Evolutionary conservation across 2,329 filamentous ascomycete species (phyloP), one percentile per base, ranked within the genome.

Genomic region (Penicillium hordei): DNA sequence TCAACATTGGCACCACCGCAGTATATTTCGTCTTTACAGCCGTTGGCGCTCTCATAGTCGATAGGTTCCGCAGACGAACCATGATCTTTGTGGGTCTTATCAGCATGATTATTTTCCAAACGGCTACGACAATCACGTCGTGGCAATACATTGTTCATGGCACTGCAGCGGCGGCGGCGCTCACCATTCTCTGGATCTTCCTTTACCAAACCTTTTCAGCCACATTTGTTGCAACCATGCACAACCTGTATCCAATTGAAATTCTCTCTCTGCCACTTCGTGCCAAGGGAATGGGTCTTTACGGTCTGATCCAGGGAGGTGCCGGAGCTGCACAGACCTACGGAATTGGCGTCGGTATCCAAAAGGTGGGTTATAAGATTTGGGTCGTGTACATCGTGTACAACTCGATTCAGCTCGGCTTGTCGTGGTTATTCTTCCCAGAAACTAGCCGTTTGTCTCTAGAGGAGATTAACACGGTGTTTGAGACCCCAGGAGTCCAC

Each of bases 391-490:
- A 82, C 55, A 79, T 82, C 40, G 75, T 71, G 29, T 82, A 82
- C 65, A 82, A 82, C 65, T 67, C 68, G 3, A 46, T 79, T n/a
- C 79, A 81, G 65, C 68, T 82, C n/a, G 63, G 76, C 3, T 63
- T 76, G 8, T 74, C 74, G 0, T 83, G 80, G 61, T 82, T 82
- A 52, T 72, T 81, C 59, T 84, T 83, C 65, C 81, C 81, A 0
- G 82, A 83, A 66, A 83, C 81, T 12, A 77, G 77, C 44, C 74
- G 74, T 21, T 67, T 82, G 36, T 78, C 75, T 23, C 72, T 85
- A 43, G 82, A 85, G 66, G 82, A 85, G 70, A 85, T 85, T 50
- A 82, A 85, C 62, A 79, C 79, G 43, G 83, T 86, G 55, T 86
- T 86, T 58, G 83, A 79, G 61, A 79, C 77, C 0, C 71, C 72